phyloP scores from a whole-genome alignment of 306 rosid genomes.

The Quercus wislizeni region DNA sequence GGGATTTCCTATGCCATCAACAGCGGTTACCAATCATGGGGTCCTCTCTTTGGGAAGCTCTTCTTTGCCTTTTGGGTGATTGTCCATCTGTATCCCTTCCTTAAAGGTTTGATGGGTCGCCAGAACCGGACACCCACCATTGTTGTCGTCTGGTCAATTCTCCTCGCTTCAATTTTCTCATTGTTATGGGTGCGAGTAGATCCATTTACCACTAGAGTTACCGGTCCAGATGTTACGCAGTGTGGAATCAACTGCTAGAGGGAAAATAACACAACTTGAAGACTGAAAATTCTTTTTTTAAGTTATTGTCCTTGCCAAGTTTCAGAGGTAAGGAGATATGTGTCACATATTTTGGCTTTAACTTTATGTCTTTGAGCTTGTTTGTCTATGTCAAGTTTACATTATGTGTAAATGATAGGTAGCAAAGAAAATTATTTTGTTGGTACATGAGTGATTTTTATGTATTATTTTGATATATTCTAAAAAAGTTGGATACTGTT shows the following conservation, averaged over 20 bases:
- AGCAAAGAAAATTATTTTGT: too few species aligned
- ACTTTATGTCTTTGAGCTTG: too few species aligned
- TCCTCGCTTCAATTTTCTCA: constrained; percentile 93
- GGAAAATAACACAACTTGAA: constrained; percentile 4
- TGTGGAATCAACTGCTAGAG: constrained; percentile 97
- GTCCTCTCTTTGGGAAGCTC: constrained; percentile 93
- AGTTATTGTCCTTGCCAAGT: constrained; percentile 20
- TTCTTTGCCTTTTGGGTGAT: constrained; percentile 99
- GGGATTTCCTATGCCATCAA: constrained; percentile 90
- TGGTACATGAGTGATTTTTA: too few species aligned
- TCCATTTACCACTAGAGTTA: constrained; percentile 82
- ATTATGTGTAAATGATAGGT: too few species aligned
- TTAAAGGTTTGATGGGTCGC: constrained; percentile 99
- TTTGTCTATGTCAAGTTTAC: too few species aligned
- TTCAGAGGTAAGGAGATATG: constrained; percentile 17
- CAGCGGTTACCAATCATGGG: constrained; percentile 99
- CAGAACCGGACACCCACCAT: constrained; percentile 95
- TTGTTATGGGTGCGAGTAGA: constrained; percentile 85
- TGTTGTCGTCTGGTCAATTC: constrained; percentile 89
- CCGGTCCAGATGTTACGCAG: constrained; percentile 69
- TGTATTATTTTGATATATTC: too few species aligned
- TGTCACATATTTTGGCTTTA: too few species aligned
- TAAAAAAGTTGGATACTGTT: not conserved
- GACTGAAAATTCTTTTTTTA: not conserved
- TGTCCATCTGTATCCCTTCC: constrained; percentile 90